These are phyloP conservation scores for Massospora cicadina DNA, from an alignment of 371 early-diverging fungal species.

Conservation along the genomic window DNA sequence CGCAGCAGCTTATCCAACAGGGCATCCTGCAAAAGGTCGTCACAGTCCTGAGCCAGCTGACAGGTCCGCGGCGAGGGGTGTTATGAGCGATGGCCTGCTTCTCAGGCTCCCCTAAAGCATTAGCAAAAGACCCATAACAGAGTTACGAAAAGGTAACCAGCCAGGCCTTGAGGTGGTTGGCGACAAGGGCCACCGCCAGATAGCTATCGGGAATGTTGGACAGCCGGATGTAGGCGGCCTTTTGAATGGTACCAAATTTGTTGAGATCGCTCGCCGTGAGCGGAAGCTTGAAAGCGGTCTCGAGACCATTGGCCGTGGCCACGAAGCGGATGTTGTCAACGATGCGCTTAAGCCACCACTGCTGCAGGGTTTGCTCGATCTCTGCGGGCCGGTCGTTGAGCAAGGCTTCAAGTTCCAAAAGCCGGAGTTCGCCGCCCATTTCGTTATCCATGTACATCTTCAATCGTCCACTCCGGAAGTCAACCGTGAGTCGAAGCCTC, in stretches of 20 bases:
- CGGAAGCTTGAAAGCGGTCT: not conserved
- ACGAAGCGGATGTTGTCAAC: not conserved
- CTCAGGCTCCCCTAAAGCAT: not conserved
- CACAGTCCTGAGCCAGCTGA: not conserved
- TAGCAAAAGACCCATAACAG: not conserved
- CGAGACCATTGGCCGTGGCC: not conserved
- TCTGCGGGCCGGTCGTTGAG: slow-evolving; percentile 1
- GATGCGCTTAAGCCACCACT: not conserved
- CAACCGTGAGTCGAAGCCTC: slow-evolving; percentile 2
- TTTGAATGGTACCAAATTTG: slow-evolving; percentile 5
- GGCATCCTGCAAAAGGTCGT: not conserved
- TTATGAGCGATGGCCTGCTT: not conserved
- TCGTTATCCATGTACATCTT: not conserved
- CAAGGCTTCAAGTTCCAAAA: not conserved
- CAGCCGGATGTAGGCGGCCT: not conserved
- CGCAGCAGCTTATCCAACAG: not conserved
- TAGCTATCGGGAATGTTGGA: slow-evolving; percentile 1
- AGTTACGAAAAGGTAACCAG: not conserved
- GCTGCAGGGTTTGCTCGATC: not conserved
- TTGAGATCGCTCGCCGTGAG: not conserved
- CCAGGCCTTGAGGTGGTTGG: not conserved
- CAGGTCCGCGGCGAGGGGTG: not conserved
- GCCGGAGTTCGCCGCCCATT: not conserved
- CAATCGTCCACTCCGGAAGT: not conserved
- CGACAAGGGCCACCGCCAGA: not conserved